A percentile compares a stretch with the other conserved stretches of the same genome.
Evolutionary conservation across 129 eudicot species (phyloP).

Genomic region (Logfia minima): DNA sequence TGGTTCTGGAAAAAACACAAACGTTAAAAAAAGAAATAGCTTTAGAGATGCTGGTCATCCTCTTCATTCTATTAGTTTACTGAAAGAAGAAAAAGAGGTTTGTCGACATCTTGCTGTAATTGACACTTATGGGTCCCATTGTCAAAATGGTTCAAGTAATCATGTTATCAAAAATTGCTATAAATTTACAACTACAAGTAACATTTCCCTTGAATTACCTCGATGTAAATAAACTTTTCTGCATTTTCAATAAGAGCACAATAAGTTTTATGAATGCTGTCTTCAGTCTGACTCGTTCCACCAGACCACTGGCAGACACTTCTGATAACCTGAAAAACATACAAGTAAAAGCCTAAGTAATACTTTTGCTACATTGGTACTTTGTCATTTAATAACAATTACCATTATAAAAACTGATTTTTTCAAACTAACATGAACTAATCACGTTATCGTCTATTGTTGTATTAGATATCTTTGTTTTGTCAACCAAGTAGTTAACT

Average conservation of each 20-base stretch:
- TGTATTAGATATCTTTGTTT: not conserved
- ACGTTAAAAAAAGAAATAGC: slow-evolving; percentile 12
- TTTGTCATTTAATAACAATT: not conserved
- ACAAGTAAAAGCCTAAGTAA: slow-evolving; percentile 2
- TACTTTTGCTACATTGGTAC: not conserved
- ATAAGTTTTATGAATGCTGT: slow-evolving; percentile 94
- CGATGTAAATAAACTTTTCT: slow-evolving; percentile 83
- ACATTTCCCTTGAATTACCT: slow-evolving; percentile 48
- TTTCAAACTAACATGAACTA: slow-evolving; percentile 2
- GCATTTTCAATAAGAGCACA: slow-evolving; percentile 89
- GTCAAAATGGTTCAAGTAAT: not conserved
- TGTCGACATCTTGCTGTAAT: slow-evolving; percentile 8
- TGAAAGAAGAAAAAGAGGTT: not conserved
- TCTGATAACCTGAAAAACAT: slow-evolving; percentile 69
- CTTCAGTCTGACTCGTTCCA: slow-evolving; percentile 94
- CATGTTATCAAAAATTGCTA: not conserved
- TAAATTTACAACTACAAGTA: not conserved
- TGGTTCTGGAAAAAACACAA: slow-evolving; percentile 74
- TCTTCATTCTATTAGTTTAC: not conserved
- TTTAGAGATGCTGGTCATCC: slow-evolving; percentile 12
- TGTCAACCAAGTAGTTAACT: not conserved
- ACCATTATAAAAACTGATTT: too few relatives aligned
- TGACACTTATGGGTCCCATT: slow-evolving; percentile 2
- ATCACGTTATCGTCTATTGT: not conserved
- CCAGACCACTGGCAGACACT: slow-evolving; percentile 98